Base-by-base conservation (phyloP, 352 stramenopile species). In the Phytophthora citricola region DNA sequence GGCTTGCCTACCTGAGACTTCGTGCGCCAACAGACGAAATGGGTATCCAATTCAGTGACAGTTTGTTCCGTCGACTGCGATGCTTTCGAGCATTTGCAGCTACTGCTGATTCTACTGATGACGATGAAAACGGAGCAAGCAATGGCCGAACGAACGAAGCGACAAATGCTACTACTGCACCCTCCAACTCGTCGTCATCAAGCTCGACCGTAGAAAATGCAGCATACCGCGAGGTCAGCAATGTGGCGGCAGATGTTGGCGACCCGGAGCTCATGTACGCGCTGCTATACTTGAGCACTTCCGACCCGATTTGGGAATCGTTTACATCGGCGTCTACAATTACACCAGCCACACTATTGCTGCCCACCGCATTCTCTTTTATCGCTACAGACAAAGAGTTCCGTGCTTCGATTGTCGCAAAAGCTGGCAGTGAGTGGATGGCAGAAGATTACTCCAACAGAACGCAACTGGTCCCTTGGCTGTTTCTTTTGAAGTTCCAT, bases 191-290 rank as follows among this genome's bases (percentile, higher is more conserved):
- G 9, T 52, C 58, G 5, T 45, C 40, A 20, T 60, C 67, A 29
- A 53, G 36, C 9, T 61, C 52, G 38, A 81, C 67, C 0, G 76
- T 95, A 17, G 83, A 92, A 49, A 95, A 95, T 56, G 83, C 81
- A 22, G 86, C 85, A 2, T 95, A 95, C 58, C 84, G 87, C 22
- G 87, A 95, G 72, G 85, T 95, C 9, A 93, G 87, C 71, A 92
- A 92, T 48, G 75, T 95, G 24, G 85, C 85, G 43, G 87, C 87
- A 10, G 87, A 92, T 46, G 76, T 95, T 24, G 87, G 87, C 7
- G 83, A 95, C 41, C 81, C 87, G 1, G 79, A 92, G 24, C 73
- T 95, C 22, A 91, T 95, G 84, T 95, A 95, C 59, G 78, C 80
- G 17, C 63, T 95, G 22, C 50, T 95, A 27, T 95, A 92, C 57